Evolutionary conservation across 2,329 filamentous ascomycete genomes (phyloP).

Genomic region (Colletotrichum sojae): DNA sequence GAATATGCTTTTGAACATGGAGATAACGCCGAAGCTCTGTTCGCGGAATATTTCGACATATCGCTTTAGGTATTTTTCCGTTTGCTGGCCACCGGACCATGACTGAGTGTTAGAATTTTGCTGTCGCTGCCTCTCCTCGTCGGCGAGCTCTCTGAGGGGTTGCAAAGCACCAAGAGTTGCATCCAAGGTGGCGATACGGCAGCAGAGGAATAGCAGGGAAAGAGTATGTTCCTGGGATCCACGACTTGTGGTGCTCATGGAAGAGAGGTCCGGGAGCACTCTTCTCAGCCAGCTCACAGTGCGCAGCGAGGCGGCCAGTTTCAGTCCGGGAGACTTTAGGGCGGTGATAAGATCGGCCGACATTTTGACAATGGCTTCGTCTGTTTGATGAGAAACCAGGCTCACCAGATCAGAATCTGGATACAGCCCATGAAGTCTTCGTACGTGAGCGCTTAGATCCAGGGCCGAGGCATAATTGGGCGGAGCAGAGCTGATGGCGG

Average conservation of each 20-base stretch:
- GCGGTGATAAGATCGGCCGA: slow-evolving; percentile 85
- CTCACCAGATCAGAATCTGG: slow-evolving; percentile 82
- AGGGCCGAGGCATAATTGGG: slow-evolving; percentile 90
- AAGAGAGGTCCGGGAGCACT: slow-evolving; percentile 81
- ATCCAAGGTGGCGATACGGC: slow-evolving; percentile 84
- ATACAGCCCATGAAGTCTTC: slow-evolving; percentile 86
- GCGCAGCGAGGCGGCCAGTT: slow-evolving; percentile 90
- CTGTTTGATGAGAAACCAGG: slow-evolving; percentile 82
- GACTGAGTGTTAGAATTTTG: slow-evolving; percentile 55
- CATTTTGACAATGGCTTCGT: slow-evolving; percentile 90
- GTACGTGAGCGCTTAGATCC: slow-evolving; percentile 94
- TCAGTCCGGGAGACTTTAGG: slow-evolving; percentile 83
- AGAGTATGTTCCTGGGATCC: slow-evolving; percentile 74
- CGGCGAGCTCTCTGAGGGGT: slow-evolving; percentile 88
- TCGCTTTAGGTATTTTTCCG: slow-evolving; percentile 92
- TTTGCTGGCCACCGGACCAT: slow-evolving; percentile 87
- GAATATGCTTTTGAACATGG: slow-evolving; percentile 94
- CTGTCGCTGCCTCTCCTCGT: slow-evolving; percentile 78
- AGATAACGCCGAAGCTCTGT: slow-evolving; percentile 95
- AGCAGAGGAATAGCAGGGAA: slow-evolving; percentile 89
- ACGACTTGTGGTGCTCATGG: slow-evolving; percentile 36
- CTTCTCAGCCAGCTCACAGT: slow-evolving; percentile 93
- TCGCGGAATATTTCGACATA: slow-evolving; percentile 98
- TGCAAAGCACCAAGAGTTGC: slow-evolving; percentile 86
- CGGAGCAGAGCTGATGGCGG: slow-evolving; percentile 76